A percentile compares a stretch with the other conserved stretches of the same genome.
Evolutionary conservation across 2,329 filamentous ascomycete genomes (phyloP).

Genomic region (Meredithiella fracta): DNA sequence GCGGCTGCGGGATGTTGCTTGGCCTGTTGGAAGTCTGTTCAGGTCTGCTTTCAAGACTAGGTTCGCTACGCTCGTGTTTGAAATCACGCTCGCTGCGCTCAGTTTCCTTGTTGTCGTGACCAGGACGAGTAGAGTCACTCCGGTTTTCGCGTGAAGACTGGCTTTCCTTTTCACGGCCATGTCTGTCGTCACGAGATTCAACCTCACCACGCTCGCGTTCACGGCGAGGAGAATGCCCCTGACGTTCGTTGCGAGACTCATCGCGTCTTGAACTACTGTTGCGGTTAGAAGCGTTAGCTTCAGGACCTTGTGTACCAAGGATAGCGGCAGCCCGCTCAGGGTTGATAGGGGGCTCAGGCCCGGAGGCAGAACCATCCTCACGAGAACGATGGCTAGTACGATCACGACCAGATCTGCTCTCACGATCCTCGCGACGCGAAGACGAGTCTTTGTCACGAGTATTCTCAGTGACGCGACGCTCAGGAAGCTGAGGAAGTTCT

Average conservation of each 20-base stretch:
- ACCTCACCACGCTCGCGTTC: slow-evolving; percentile 5
- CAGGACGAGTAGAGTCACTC: slow-evolving; percentile 34
- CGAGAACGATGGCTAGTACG: slow-evolving; percentile 15
- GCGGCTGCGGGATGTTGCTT: background rate
- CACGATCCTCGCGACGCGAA: slow-evolving; percentile 11
- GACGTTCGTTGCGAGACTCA: slow-evolving; percentile 9
- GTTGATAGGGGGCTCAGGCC: slow-evolving; percentile 34
- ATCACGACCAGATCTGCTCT: slow-evolving; percentile 18
- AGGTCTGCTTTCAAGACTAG: slow-evolving; percentile 28
- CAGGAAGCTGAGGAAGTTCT: slow-evolving; percentile 32
- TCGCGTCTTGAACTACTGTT: slow-evolving; percentile 2
- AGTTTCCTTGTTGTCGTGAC: slow-evolving; percentile 21
- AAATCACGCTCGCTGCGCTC: slow-evolving; percentile 19
- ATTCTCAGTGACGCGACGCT: slow-evolving; percentile 22
- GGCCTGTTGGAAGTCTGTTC: slow-evolving; percentile 21
- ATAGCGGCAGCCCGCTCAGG: slow-evolving; percentile 38
- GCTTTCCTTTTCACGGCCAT: slow-evolving; percentile 19
- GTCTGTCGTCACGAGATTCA: slow-evolving; percentile 8
- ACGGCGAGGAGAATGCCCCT: slow-evolving; percentile 8
- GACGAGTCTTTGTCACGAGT: slow-evolving; percentile 11
- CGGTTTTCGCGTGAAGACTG: slow-evolving; percentile 19
- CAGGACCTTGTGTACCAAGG: slow-evolving; percentile 15
- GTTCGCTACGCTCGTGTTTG: slow-evolving; percentile 9
- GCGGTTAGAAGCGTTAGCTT: background rate
- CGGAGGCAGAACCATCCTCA: slow-evolving; percentile 18